Conservation (phyloP, 108 stramenopile species). For the Skeletonema tropicum region DNA sequence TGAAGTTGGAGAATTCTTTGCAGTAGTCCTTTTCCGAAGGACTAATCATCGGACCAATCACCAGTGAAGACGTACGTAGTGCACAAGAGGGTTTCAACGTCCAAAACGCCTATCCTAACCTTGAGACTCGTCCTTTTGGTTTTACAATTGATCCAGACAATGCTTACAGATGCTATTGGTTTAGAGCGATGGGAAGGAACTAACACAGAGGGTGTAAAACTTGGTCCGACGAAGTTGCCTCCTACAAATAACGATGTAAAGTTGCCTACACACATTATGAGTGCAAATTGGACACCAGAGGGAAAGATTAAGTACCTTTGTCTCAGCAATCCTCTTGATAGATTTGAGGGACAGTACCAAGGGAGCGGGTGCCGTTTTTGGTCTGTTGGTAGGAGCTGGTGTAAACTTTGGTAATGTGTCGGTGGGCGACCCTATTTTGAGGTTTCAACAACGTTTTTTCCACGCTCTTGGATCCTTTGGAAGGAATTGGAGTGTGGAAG, state of each 20-base stretch:
- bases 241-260: constrained; percentile 31
- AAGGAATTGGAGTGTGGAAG: constrained; percentile 46
- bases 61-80: constrained; percentile 25
- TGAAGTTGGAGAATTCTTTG: constrained; percentile 11
- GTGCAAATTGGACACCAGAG: constrained; percentile 45
- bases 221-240: constrained; percentile 10
- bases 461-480: constrained; percentile 38
- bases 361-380: constrained; percentile 48
- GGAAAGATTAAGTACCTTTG: constrained; percentile 44
- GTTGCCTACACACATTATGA: constrained; percentile 33
- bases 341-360: constrained; percentile 54
- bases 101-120: constrained; percentile 42
- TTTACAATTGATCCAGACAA: constrained; percentile 59
- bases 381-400: constrained; percentile 38
- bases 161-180: constrained; percentile 56
- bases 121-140: constrained; percentile 43
- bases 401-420: constrained; percentile 20
- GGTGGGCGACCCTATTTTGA: constrained; percentile 40
- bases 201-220: constrained; percentile 28
- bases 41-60: constrained; percentile 52
- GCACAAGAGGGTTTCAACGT: constrained; percentile 40
- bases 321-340: constrained; percentile 39
- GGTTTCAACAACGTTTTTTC: constrained; percentile 42
- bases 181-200: constrained; percentile 55
- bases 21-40: constrained; percentile 54